Percentiles rank a stretch among this genome's conserved stretches.
Conservation (phyloP, 768 basidiomycete genomes). For the Tephrocybe sp. region DNA sequence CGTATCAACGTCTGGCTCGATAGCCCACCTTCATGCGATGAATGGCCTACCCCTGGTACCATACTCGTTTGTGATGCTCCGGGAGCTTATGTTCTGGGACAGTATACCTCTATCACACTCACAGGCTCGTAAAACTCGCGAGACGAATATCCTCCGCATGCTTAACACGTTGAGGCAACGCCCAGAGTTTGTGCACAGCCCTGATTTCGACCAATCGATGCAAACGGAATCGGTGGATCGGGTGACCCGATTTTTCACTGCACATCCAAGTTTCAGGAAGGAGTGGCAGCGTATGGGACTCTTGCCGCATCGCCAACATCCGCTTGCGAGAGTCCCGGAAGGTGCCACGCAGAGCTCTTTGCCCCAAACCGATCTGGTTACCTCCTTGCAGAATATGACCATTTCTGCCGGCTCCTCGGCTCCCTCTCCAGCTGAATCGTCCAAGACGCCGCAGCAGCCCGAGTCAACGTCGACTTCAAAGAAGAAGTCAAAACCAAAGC, state of each 20-base stretch:
- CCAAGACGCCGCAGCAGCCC: neutral
- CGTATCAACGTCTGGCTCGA: neutral
- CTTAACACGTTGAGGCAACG: conserved; percentile 5
- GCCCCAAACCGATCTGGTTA: neutral
- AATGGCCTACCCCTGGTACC: conserved; percentile 11
- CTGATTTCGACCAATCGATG: conserved; percentile 9
- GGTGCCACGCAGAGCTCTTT: no score
- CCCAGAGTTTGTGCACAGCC: conserved; percentile 2
- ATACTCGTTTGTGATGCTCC: conserved; percentile 16
- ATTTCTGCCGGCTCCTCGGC: neutral
- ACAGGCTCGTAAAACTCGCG: neutral
- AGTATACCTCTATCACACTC: neutral
- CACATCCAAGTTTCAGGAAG: conserved; percentile 5
- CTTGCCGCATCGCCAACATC: neutral
- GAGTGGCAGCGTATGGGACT: conserved; percentile 17
- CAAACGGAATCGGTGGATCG: conserved; percentile 6
- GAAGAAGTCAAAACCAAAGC: conserved; percentile 4
- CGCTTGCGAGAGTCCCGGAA: neutral
- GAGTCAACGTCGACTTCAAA: neutral
- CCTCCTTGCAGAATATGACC: neutral
- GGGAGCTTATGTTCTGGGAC: conserved; percentile 15
- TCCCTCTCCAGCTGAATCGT: neutral
- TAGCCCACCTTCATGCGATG: neutral
- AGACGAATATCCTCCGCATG: conserved; percentile 7
- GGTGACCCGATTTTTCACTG: conserved; percentile 6